phyloP scores from a whole-genome alignment of 73 alveolate species.

The Tetrahymena elliotti region DNA sequence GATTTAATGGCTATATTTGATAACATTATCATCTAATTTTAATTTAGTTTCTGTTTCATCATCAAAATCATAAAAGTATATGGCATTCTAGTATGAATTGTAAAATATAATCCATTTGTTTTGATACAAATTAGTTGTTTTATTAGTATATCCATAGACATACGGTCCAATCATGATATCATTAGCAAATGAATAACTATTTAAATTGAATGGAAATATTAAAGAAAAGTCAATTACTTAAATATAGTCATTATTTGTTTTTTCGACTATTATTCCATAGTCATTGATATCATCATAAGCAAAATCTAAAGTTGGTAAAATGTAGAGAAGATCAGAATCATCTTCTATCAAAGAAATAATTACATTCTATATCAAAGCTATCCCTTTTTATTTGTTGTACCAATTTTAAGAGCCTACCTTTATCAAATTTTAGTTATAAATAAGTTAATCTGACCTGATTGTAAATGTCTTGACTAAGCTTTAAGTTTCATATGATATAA shows the following conservation, averaged over 20 bases:
- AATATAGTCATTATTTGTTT: background rate
- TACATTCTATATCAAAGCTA: background rate
- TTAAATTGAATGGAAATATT: background rate
- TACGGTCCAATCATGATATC: background rate
- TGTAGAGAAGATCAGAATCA: background rate
- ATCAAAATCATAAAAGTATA: background rate
- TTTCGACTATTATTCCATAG: background rate
- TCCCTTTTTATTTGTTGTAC: background rate
- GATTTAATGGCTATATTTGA: background rate
- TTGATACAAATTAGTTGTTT: background rate
- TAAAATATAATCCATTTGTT: background rate
- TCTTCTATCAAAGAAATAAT: background rate
- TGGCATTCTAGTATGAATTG: background rate
- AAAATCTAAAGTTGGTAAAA: background rate
- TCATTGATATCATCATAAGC: background rate
- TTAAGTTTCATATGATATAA: background rate
- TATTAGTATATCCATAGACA: background rate
- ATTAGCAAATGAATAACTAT: background rate
- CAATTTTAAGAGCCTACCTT: background rate
- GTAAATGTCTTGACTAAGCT: background rate
- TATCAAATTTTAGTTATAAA: background rate
- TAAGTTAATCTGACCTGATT: background rate
- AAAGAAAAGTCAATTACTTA: background rate
- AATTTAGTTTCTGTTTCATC: background rate
- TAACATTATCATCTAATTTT: background rate